These are phyloP conservation scores for Linum usitatissimum DNA, from an alignment of 345 rosid genomes.

Conservation along the genomic window DNA sequence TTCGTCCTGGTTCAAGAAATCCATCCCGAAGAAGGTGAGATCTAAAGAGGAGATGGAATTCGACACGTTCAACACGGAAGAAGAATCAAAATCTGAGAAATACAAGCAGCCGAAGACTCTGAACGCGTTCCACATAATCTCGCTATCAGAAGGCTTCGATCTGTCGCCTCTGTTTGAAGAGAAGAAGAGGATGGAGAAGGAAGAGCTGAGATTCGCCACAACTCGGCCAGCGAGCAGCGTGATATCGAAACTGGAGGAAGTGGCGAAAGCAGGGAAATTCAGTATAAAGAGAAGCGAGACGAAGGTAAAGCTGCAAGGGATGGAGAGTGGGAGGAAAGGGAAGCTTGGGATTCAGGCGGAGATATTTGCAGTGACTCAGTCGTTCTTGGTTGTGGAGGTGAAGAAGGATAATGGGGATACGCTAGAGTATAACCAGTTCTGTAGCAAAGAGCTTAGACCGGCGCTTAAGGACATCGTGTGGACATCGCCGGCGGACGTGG, in stretches of 20 bases:
- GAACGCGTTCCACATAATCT: conserved; percentile 85
- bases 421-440: conserved; percentile 77
- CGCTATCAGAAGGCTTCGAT: conserved; percentile 78
- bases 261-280: conserved; percentile 52
- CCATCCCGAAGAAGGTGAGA: conserved; percentile 19
- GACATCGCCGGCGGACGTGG: conserved; percentile 37
- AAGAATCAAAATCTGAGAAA: conserved; percentile 13
- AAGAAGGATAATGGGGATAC: conserved; percentile 88
- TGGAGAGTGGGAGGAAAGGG: conserved; percentile 77
- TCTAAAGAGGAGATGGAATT: conserved; percentile 24
- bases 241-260: conserved; percentile 68
- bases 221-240: conserved; percentile 73
- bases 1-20: conserved; percentile 67
- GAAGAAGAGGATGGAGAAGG: conserved; percentile 70
- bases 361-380: conserved; percentile 65
- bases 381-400: conserved; percentile 73
- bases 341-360: conserved; percentile 68
- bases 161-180: conserved; percentile 79
- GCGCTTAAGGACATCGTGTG: conserved; percentile 83
- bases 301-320: conserved; percentile 61
- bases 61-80: conserved; percentile 18
- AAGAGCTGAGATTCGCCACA: conserved; percentile 75
- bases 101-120: conserved; percentile 43
- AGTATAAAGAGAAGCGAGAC: conserved; percentile 63
- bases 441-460: conserved; percentile 74